These are phyloP conservation scores for Paracamarosporium sp. DNA, from an alignment of 2,329 filamentous ascomycete genomes.

Conservation along the genomic window DNA sequence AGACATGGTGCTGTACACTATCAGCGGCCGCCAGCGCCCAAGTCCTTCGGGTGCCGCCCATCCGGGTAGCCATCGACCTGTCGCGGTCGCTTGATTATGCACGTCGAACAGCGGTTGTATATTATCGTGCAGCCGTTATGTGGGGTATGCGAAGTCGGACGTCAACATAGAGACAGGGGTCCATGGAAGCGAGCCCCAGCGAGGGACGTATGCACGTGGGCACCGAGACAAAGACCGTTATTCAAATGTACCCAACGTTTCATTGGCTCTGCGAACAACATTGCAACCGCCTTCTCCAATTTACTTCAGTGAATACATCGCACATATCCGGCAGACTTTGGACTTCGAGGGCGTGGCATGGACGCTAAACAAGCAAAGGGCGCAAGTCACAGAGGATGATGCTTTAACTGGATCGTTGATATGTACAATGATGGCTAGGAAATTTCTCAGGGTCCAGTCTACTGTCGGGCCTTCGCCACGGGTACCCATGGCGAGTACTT, in stretches of 20 bases:
- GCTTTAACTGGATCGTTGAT: conserved; percentile 13
- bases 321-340: background rate
- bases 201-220: background rate
- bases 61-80: conserved; percentile 2
- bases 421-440: conserved; percentile 32
- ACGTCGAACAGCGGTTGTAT: background rate
- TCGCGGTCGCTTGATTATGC: conserved; percentile 1
- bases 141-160: background rate
- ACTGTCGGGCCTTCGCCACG: conserved; percentile 52
- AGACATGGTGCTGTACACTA: background rate
- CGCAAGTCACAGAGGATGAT: background rate
- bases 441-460: conserved; percentile 15
- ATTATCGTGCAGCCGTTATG: conserved; percentile 1
- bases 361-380: background rate
- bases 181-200: conserved; percentile 1
- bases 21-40: background rate
- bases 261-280: background rate
- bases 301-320: background rate
- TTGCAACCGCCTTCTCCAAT: background rate
- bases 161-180: background rate
- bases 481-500: conserved; percentile 58
- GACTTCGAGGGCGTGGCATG: background rate
- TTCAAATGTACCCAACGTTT: background rate
- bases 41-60: background rate
- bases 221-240: background rate